These are phyloP conservation scores for Seiridium cupressi DNA, from an alignment of 2,329 filamentous ascomycete species.

Conservation along the genomic window DNA sequence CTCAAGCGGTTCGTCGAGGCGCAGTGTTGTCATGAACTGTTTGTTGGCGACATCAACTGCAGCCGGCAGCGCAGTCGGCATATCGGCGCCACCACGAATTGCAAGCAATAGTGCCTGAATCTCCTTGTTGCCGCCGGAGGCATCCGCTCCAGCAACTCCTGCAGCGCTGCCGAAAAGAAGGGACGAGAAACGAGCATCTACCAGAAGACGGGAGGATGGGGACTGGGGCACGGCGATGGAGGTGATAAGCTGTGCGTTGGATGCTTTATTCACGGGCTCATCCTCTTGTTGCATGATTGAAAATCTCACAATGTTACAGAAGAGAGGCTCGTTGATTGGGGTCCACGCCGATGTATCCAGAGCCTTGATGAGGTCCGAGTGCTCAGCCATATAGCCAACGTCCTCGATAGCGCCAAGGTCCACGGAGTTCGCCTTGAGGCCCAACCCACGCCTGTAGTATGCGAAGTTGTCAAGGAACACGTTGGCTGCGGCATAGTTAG, in stretches of 20 bases:
- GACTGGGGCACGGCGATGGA: background rate
- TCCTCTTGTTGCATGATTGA: background rate
- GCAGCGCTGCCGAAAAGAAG: background rate
- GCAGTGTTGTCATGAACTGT: too few relatives aligned
- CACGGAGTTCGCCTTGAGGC: too few relatives aligned
- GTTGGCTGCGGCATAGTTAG: too few relatives aligned
- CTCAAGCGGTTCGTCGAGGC: too few relatives aligned
- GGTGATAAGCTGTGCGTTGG: background rate
- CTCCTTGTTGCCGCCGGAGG: too few relatives aligned
- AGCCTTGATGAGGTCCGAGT: background rate
- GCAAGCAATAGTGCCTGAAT: too few relatives aligned
- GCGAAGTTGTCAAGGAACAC: too few relatives aligned
- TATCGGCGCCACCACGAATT: too few relatives aligned
- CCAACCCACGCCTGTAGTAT: too few relatives aligned
- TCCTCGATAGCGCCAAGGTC: background rate
- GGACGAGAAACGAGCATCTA: background rate
- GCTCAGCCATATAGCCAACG: background rate
- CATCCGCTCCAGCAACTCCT: too few relatives aligned
- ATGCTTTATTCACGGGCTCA: background rate
- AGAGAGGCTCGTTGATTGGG: background rate
- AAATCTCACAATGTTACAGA: background rate
- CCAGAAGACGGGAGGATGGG: background rate
- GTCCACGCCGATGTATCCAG: background rate
- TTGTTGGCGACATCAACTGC: too few relatives aligned
- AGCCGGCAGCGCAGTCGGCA: too few relatives aligned